Evolutionary conservation across 805 yeast species (phyloP), one percentile per base, ranked within the genome.

Genomic region (Wickerhamomyces silvicola): DNA sequence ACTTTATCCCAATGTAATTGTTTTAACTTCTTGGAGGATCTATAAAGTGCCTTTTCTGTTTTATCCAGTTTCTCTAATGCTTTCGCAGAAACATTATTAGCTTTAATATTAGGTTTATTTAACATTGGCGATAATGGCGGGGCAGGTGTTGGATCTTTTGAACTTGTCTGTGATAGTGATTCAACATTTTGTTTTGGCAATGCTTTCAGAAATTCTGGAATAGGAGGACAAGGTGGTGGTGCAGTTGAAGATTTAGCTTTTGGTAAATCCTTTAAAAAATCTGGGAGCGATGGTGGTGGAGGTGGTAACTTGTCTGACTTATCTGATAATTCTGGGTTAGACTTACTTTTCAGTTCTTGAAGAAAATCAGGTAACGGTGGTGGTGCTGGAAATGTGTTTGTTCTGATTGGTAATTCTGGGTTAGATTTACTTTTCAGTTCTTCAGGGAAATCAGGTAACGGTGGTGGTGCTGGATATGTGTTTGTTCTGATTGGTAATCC

Each of bases 1-100:
- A 94, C 68, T 50, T 83, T 85, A 46, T 90, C 96, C 97, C 97
- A 94, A 55, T 92, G 99, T 65, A 92, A 70, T 54, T 90, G 98
- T 54, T 94, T 92, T 42, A 92, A 70, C 52, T 81, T 84, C 37
- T 75, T 68, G 49, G 74, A 77, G 4, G 94, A 88, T 13, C 17
- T 31, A 15, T 30, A 24, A 7, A 30, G 19, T 10, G 32, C 40
- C 85, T 64, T 18, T 82, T 83, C 38, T 69, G 68, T 30, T 12
- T 24, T 27, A 17, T 33, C 35, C n/a, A 37, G 27, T 12, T 35
- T 33, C 10, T 17, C 11, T 4, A 6, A 18, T 3, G 14, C 7
- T 32, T 27, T 16, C 35, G 18, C n/a, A 10, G 56, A 47, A 7
- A 26, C 24, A 6, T 29, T n/a, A n/a, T n/a, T n/a, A n/a, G n/a